Conservation (phyloP, 2,329 filamentous ascomycete species). For the Passalora sequoiae region DNA sequence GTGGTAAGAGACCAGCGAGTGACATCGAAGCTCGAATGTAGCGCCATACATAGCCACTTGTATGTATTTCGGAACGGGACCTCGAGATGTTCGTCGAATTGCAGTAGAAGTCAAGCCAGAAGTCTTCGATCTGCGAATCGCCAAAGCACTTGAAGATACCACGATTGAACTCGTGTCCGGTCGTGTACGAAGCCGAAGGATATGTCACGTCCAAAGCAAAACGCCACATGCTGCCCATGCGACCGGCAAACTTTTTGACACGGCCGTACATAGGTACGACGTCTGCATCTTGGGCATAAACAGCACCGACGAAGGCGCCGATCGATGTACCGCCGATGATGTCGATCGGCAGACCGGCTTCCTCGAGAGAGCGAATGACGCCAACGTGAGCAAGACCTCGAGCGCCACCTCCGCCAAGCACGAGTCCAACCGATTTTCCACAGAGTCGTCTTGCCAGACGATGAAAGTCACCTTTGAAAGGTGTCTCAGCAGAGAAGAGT, state of each 20-base stretch:
- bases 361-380: slow-evolving; percentile 89
- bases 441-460: slow-evolving; percentile 82
- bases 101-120: slow-evolving; percentile 98
- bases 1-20: slow-evolving; percentile 83
- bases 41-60: slow-evolving; percentile 93
- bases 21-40: slow-evolving; percentile 98
- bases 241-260: slow-evolving; percentile 92
- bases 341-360: slow-evolving; percentile 93
- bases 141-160: slow-evolving; percentile 99
- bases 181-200: slow-evolving; percentile 93
- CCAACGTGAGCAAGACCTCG: slow-evolving; percentile 88
- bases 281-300: slow-evolving; percentile 94
- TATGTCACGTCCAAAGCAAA: slow-evolving; percentile 95
- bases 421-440: slow-evolving; percentile 89
- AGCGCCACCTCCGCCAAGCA: slow-evolving; percentile 89
- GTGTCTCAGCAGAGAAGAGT: slow-evolving; percentile 83
- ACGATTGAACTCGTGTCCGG: slow-evolving; percentile 96
- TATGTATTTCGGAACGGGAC: slow-evolving; percentile 85
- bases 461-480: slow-evolving; percentile 96
- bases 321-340: slow-evolving; percentile 95
- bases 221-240: slow-evolving; percentile 99
- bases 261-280: slow-evolving; percentile 95
- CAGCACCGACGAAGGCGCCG: slow-evolving; percentile 85
- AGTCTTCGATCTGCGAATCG: slow-evolving; percentile 95
- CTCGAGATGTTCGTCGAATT: slow-evolving; percentile 99